These are phyloP conservation scores for Ocimum tenuiflorum DNA, from an alignment of 257 asterid genomes.

Conservation along the genomic window DNA sequence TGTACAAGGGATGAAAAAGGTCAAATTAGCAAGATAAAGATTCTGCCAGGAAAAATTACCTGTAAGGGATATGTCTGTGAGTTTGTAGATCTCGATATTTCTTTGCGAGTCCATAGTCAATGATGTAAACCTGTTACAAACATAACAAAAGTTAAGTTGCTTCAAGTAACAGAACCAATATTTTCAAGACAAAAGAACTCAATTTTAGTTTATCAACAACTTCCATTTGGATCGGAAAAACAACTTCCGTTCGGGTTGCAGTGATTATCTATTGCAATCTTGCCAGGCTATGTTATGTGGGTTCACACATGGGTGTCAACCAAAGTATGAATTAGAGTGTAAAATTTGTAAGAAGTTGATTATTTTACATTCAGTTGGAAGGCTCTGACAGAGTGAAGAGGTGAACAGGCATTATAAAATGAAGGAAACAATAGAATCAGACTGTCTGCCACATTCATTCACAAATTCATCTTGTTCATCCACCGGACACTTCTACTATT, in stretches of 20 bases:
- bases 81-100: conserved; percentile 91
- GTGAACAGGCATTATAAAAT: too few species aligned
- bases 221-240: too few species aligned
- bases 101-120: conserved; percentile 96
- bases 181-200: neutral
- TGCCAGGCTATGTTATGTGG: neutral
- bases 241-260: neutral
- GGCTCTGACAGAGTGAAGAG: too few species aligned
- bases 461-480: too few species aligned
- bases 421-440: too few species aligned
- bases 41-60: conserved; percentile 34
- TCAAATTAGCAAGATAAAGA: neutral
- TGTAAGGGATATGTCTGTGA: conserved; percentile 94
- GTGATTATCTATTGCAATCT: neutral
- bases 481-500: too few species aligned
- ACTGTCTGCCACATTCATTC: too few species aligned
- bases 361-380: neutral
- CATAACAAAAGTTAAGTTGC: conserved; percentile 11
- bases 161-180: neutral
- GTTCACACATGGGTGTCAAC: neutral
- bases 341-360: neutral
- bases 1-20: neutral
- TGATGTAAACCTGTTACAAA: conserved; percentile 68
- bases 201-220: neutral
- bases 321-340: neutral